These are phyloP conservation scores for Colletotrichum nymphaeae DNA, from an alignment of 2,329 filamentous ascomycete species.

Conservation along the genomic window DNA sequence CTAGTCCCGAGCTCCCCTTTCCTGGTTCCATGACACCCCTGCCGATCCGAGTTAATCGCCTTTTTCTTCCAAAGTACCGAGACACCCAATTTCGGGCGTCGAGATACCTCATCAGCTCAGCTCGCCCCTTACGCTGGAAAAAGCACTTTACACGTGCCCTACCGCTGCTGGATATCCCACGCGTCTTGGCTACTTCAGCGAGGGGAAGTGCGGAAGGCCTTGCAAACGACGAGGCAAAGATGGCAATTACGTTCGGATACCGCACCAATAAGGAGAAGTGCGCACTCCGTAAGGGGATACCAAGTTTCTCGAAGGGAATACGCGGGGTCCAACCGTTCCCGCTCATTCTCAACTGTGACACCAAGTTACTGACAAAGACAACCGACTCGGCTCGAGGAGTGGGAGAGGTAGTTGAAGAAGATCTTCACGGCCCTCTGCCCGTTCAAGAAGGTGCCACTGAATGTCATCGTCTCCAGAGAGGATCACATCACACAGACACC, in stretches of 20 bases:
- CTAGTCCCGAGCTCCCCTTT: background rate
- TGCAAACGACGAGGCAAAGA: background rate
- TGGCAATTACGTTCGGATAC: background rate
- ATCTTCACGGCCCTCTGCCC: background rate
- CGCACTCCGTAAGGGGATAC: background rate
- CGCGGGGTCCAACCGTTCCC: background rate
- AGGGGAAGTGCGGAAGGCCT: background rate
- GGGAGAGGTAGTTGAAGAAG: background rate
- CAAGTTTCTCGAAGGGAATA: background rate
- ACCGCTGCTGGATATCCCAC: background rate
- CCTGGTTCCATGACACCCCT: background rate
- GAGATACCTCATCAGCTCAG: background rate
- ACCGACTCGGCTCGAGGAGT: background rate
- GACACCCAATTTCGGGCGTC: background rate
- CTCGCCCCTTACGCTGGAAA: background rate
- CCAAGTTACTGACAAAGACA: background rate
- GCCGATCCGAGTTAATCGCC: background rate
- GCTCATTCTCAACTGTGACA: background rate
- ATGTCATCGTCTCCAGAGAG: background rate
- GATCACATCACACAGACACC: conserved; percentile 3
- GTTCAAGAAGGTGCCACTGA: conserved; percentile 9
- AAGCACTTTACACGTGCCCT: background rate
- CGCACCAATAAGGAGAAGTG: background rate
- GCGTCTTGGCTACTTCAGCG: background rate
- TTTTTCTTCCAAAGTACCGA: background rate